These are phyloP conservation scores for Candida quercuum DNA, from an alignment of 805 yeast genomes.

Conservation along the genomic window DNA sequence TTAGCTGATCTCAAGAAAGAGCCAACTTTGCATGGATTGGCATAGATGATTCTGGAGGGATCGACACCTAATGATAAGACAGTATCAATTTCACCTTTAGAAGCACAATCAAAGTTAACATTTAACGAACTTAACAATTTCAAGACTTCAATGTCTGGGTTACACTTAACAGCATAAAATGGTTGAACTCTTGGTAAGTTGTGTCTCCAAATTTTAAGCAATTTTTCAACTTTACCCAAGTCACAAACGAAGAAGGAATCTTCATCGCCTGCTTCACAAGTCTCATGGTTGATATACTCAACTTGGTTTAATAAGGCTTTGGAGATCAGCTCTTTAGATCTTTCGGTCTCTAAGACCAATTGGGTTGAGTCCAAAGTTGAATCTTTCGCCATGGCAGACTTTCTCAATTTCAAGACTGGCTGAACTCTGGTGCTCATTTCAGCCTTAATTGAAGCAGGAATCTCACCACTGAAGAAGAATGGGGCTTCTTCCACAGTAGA, in stretches of 20 bases:
- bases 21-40: conserved; percentile 90
- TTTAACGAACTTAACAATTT: conserved; percentile 54
- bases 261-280: conserved; percentile 71
- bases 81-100: conserved; percentile 72
- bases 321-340: conserved; percentile 30
- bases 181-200: conserved; percentile 74
- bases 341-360: conserved; percentile 23
- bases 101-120: conserved; percentile 89
- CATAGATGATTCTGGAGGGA: conserved; percentile 72
- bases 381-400: not conserved
- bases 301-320: conserved; percentile 37
- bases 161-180: conserved; percentile 94
- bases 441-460: not conserved
- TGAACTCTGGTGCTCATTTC: not conserved
- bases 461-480: not conserved
- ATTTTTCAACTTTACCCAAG: conserved; percentile 61
- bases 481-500: not conserved
- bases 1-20: conserved; percentile 73
- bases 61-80: conserved; percentile 58
- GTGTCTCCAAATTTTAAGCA: conserved; percentile 57
- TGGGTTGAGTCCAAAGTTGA: not conserved
- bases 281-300: conserved; percentile 43
- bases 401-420: not conserved
- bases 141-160: conserved; percentile 63
- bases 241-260: conserved; percentile 88